These are phyloP conservation scores for Pseudocercospora vitis DNA, from an alignment of 2,329 filamentous ascomycete species.

Conservation along the genomic window DNA sequence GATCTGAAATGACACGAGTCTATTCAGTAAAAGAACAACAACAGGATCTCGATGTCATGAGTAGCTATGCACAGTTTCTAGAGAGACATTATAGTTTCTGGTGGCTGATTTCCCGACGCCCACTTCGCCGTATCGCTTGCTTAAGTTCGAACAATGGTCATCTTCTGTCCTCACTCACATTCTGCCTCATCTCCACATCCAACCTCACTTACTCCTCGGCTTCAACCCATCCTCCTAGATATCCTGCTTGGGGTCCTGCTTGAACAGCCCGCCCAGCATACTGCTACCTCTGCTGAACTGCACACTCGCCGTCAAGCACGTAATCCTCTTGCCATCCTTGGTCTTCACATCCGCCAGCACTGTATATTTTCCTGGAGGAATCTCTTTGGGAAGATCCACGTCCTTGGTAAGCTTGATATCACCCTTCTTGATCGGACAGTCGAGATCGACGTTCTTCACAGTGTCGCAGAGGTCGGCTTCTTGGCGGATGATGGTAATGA, in stretches of 20 bases:
- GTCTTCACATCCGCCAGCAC: slow-evolving; percentile 84
- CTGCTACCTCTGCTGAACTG: slow-evolving; percentile 54
- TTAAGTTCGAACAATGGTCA: not conserved
- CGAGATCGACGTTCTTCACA: slow-evolving; percentile 79
- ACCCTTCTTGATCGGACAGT: slow-evolving; percentile 85
- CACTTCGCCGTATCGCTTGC: slow-evolving; percentile 5
- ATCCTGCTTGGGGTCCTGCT: slow-evolving; percentile 25
- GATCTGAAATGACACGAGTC: not conserved
- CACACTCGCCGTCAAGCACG: slow-evolving; percentile 78
- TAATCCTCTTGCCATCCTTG: slow-evolving; percentile 71
- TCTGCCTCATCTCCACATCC: not conserved
- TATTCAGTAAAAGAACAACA: not conserved
- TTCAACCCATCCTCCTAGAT: slow-evolving; percentile 15
- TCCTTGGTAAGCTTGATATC: slow-evolving; percentile 70
- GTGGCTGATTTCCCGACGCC: slow-evolving; percentile 1
- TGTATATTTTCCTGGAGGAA: slow-evolving; percentile 87
- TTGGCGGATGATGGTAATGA: slow-evolving; percentile 84
- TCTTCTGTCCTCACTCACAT: not conserved
- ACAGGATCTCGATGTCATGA: slow-evolving; percentile 1
- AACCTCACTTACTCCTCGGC: not conserved
- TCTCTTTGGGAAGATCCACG: slow-evolving; percentile 80
- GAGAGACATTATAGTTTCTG: slow-evolving; percentile 5
- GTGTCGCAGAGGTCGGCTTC: slow-evolving; percentile 85
- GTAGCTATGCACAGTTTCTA: slow-evolving; percentile 9
- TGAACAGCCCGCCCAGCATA: slow-evolving; percentile 22